Evolutionary conservation across 352 stramenopile genomes (phyloP).

Genomic region (Phytophthora sp.): DNA sequence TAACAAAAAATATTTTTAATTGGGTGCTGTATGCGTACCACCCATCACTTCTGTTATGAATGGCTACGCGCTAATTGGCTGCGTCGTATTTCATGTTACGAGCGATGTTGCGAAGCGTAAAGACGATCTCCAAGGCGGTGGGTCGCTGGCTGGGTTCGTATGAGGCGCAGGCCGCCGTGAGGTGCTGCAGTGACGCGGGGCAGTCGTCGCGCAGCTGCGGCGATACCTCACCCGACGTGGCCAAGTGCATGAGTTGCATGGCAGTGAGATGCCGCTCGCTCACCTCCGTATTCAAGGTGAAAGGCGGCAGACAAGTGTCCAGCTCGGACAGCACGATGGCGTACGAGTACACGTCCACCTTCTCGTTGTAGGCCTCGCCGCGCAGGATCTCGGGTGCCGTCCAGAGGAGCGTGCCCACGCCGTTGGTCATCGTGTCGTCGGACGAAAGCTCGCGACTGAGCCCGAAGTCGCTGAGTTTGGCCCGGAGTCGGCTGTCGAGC

Average conservation of each 20-base stretch:
- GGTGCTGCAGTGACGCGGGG: conserved; percentile 36
- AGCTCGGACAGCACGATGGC: conserved; percentile 69
- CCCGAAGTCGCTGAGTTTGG: conserved; percentile 71
- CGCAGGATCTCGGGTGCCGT: conserved; percentile 65
- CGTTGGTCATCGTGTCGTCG: conserved; percentile 72
- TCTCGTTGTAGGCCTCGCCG: conserved; percentile 60
- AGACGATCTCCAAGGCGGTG: conserved; percentile 59
- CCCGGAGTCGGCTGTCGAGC: conserved; percentile 45
- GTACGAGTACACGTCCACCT: conserved; percentile 70
- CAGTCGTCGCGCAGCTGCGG: conserved; percentile 50
- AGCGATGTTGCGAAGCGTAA: conserved; percentile 47
- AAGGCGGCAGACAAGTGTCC: conserved; percentile 63
- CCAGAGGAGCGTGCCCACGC: conserved; percentile 67
- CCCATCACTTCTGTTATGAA: conserved; percentile 5
- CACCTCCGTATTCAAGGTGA: conserved; percentile 57
- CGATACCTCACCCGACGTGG: conserved; percentile 50
- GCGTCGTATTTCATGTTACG: conserved; percentile 22
- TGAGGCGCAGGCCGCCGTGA: conserved; percentile 45
- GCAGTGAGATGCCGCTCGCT: conserved; percentile 46
- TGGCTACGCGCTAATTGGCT: conserved; percentile 18
- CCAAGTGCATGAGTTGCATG: conserved; percentile 64
- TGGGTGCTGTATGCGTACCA: not conserved
- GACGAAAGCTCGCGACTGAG: conserved; percentile 58
- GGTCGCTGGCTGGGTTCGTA: conserved; percentile 45
- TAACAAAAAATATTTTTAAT: conserved; percentile 26